Evolutionary conservation across 495 filamentous ascomycete genomes (phyloP).

Genomic region (Hypoxylon crocopeplum): DNA sequence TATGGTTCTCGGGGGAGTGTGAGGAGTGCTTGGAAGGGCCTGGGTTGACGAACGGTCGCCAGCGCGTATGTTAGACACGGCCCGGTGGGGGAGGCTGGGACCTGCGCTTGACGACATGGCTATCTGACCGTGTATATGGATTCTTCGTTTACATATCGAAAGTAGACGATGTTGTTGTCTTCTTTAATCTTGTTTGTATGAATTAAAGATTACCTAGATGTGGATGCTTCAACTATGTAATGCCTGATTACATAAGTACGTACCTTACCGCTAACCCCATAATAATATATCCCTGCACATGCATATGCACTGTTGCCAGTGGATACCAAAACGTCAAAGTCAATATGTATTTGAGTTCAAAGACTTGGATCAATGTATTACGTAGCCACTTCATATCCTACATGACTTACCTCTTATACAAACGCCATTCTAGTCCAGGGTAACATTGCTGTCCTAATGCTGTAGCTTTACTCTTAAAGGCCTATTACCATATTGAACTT

Average conservation of each 20-base stretch:
- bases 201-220: no score
- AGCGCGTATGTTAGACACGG: slow-evolving; percentile 59
- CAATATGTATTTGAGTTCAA: no score
- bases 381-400: no score
- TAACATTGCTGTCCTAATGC: no score
- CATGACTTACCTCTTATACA: no score
- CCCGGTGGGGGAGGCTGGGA: slow-evolving; percentile 52
- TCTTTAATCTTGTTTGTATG: no score
- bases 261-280: neutral
- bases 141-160: slow-evolving; percentile 25
- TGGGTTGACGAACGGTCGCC: slow-evolving; percentile 42
- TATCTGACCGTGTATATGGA: slow-evolving; percentile 2
- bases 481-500: no score
- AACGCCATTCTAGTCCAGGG: no score
- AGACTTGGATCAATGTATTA: no score
- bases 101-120: slow-evolving; percentile 43
- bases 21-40: slow-evolving; percentile 47
- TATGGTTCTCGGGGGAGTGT: slow-evolving; percentile 66
- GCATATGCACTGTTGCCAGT: slow-evolving; percentile 23
- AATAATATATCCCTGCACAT: neutral
- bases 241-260: no score
- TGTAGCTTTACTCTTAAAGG: no score
- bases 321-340: slow-evolving; percentile 30
- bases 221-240: no score
- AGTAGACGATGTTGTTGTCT: neutral